A percentile compares a stretch with the other conserved stretches of the same genome.
These are phyloP conservation scores for Lachancea meyersii DNA, from an alignment of 805 yeast genomes.

Conservation along the genomic window DNA sequence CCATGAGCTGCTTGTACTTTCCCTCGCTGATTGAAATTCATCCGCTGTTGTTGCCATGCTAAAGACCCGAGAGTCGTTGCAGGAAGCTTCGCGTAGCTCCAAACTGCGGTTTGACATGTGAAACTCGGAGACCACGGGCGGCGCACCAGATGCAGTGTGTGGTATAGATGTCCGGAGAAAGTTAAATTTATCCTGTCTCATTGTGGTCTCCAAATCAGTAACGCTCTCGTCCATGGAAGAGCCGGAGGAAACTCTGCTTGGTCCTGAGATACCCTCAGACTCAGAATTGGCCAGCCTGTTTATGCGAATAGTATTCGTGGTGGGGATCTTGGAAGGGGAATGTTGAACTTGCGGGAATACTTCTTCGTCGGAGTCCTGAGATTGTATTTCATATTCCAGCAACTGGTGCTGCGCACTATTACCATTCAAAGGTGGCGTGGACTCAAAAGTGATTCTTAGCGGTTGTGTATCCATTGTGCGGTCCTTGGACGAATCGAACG, in stretches of 20 bases:
- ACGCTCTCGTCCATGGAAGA: slow-evolving; percentile 23
- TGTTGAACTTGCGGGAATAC: slow-evolving; percentile 9
- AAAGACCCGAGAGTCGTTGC: slow-evolving; percentile 17
- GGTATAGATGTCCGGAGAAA: slow-evolving; percentile 12
- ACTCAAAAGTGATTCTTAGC: slow-evolving; percentile 16
- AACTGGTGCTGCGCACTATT: slow-evolving; percentile 2
- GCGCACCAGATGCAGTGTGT: neutral
- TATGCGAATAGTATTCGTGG: slow-evolving; percentile 22
- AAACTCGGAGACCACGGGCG: slow-evolving; percentile 5
- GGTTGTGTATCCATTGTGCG: slow-evolving; percentile 3
- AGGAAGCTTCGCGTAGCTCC: slow-evolving; percentile 4
- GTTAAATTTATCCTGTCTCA: slow-evolving; percentile 15
- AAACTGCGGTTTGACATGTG: slow-evolving; percentile 7
- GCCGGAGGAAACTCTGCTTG: slow-evolving; percentile 23
- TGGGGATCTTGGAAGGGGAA: slow-evolving; percentile 26
- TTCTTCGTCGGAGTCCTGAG: slow-evolving; percentile 9
- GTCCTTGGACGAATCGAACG: neutral
- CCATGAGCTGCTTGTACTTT: slow-evolving; percentile 5
- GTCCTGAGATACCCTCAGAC: slow-evolving; percentile 11
- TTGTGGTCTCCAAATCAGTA: slow-evolving; percentile 18
- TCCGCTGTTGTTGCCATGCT: slow-evolving; percentile 25
- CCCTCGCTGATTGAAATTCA: slow-evolving; percentile 24
- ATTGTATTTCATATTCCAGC: slow-evolving; percentile 11
- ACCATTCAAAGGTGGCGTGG: slow-evolving; percentile 21
- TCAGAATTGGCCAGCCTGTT: slow-evolving; percentile 16